Conservation (phyloP, 1,284 basidiomycete species). For the Cutaneotrichosporon cyanovorans region DNA sequence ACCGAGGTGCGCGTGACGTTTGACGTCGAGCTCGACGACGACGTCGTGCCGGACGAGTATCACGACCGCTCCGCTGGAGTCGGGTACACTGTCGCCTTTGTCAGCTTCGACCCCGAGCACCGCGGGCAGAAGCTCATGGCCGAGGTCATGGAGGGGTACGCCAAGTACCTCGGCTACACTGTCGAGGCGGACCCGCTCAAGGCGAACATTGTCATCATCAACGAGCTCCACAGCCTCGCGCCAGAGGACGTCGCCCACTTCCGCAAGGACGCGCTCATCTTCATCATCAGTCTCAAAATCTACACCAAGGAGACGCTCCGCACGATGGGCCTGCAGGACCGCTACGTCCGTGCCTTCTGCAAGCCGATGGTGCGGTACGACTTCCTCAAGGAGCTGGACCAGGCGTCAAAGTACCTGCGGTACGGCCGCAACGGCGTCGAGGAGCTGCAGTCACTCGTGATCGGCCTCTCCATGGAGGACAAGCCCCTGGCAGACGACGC, state of each 20-base stretch:
- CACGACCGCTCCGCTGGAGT: constrained; percentile 24
- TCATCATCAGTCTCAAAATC: constrained; percentile 46
- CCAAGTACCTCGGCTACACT: constrained; percentile 71
- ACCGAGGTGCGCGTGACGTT: constrained; percentile 88
- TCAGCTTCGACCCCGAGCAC: constrained; percentile 63
- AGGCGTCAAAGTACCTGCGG: constrained; percentile 18
- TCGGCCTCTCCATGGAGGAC: not conserved
- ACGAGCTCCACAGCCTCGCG: constrained; percentile 58
- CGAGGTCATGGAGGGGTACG: constrained; percentile 60
- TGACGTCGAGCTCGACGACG: constrained; percentile 55
- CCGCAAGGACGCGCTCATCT: not conserved
- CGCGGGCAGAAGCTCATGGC: constrained; percentile 63
- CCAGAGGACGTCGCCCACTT: constrained; percentile 48
- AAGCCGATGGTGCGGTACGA: constrained; percentile 82
- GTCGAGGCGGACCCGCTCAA: constrained; percentile 41
- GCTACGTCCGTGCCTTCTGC: constrained; percentile 64
- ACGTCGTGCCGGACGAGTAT: not conserved
- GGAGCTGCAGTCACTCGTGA: not conserved
- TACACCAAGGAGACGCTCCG: constrained; percentile 18
- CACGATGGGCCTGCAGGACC: constrained; percentile 41
- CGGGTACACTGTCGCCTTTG: constrained; percentile 58
- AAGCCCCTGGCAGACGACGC: no score
- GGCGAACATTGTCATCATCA: constrained; percentile 72
- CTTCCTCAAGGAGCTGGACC: constrained; percentile 57
- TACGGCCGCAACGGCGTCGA: not conserved